Evolutionary conservation across 768 basidiomycete species (phyloP).

Genomic region (Tubosaeta sp.): DNA sequence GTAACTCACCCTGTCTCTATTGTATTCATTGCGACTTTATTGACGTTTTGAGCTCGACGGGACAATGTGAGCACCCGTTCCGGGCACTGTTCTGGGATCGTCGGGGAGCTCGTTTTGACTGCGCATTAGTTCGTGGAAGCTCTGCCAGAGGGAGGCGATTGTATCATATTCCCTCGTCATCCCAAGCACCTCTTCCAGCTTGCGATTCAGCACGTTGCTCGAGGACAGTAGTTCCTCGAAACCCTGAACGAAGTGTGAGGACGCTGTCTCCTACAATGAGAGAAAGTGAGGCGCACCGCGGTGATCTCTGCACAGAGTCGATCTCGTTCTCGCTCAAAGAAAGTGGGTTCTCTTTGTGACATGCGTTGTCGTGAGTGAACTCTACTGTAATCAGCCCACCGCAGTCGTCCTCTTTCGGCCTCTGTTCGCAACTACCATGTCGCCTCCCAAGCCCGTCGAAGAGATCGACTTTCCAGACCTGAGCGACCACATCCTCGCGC

Average conservation of each 20-base stretch:
- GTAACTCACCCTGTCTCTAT: conserved; percentile 16
- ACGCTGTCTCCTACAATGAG: background rate
- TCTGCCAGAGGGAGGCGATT: conserved; percentile 80
- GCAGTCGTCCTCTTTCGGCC: background rate
- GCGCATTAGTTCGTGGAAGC: conserved; percentile 75
- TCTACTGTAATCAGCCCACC: background rate
- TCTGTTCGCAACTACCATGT: conserved; percentile 4
- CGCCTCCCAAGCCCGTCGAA: conserved; percentile 12
- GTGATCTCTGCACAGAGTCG: conserved; percentile 71
- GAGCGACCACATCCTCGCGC: conserved; percentile 10
- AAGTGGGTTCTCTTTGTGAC: conserved; percentile 43
- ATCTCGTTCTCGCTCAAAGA: conserved; percentile 80
- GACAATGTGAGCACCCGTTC: conserved; percentile 69
- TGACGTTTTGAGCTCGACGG: conserved; percentile 26
- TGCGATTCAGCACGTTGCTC: conserved; percentile 83
- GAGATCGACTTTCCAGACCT: conserved; percentile 18
- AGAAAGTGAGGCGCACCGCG: conserved; percentile 41
- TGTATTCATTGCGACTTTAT: conserved; percentile 6
- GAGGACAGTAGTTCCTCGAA: conserved; percentile 86
- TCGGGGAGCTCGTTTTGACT: conserved; percentile 36
- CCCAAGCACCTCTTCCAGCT: conserved; percentile 86
- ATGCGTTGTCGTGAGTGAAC: conserved; percentile 9
- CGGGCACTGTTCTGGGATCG: conserved; percentile 43
- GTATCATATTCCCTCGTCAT: conserved; percentile 93
- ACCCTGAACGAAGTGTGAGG: conserved; percentile 42